Base-by-base conservation (phyloP, 148 eudicot species). In the Vaccinium vitisidaea region DNA sequence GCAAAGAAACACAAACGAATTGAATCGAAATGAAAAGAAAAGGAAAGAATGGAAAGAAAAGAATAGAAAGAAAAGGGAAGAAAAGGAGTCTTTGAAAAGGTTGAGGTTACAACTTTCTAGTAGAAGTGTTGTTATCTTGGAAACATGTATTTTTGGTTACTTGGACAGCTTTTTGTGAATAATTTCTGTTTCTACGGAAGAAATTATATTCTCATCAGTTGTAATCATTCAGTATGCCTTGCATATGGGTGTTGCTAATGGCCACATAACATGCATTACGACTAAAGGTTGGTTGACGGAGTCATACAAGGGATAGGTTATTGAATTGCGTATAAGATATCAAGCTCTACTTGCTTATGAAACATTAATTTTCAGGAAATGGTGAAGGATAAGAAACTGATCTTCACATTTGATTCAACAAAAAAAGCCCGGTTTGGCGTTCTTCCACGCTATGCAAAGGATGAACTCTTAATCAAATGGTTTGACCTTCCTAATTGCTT, bases 401-500 rank as follows among this genome's bases (percentile, higher is more conserved):
- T 91, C 49, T 94, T 88, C 91, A 81, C 89, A 65, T 97, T 93
- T 88, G 98, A 97, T 91, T 84, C 91, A 16, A 93, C 96, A 25
- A 92, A 92, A 84, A 92, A 90, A 83, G 92, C 95, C 69, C 96
- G 99, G 23, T 97, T 97, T 90, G 99, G 99, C 63, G 74, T 97
- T 70, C 93, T 97, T 85, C 99, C 99, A 25, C 93, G 99, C 52
- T 94, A 97, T 90, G 95, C 96, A 9, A 91, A 93, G 91, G 93
- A 93, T 88, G 99, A 97, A 88, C 91, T 91, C 86, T 83, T 91
- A 80, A 92, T 97, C 88, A 95, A 87, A 91, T 97, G 99, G 99
- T 95, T 97, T 86, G 98, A 97, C 88, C 98, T 97, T 87, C 98
- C 99, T 75, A 95, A 92, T 86, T 95, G 99, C 89, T 97, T 94